Evolutionary conservation across 2,329 filamentous ascomycete genomes (phyloP), one percentile per base, ranked within the genome.

Genomic region (Aspergillus sp.): DNA sequence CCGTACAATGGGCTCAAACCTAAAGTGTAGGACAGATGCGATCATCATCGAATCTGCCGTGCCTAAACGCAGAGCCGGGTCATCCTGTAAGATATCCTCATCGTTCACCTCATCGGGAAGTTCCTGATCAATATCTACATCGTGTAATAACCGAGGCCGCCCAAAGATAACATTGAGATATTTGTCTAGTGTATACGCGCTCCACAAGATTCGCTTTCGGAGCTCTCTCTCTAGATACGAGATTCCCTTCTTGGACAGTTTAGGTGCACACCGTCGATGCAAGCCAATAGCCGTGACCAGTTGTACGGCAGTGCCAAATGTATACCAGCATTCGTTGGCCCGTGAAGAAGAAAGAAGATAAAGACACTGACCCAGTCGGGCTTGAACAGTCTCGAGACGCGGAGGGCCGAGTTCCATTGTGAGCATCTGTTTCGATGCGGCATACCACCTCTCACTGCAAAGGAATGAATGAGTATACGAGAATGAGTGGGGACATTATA

Each of bases 161-260:
- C 86, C 86, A 31, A 87, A 81, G 17, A 87, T 82, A n/a, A 86
- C 83, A 23, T 84, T 83, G 1, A 88, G 73, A 56, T 87, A 87
- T 51, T 83, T 85, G 65, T 89, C 85, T 1, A 88, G 71, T 0
- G 81, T 83, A 64, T 88, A 88, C 0, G 83, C 81, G 3, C 81
- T 81, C 86, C 86, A 88, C 52, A 89, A 88, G 0, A 84, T 79
- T 7, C 85, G 76, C 56, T 82, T 82, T 1, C 82, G 77, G 43
- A 83, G 82, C 58, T 88, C 83, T 40, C 70, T 61, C n/a, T 76
- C 71, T 15, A 77, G 58, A 49, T 71, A 71, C 2, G 66, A 66
- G 15, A 62, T 66, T 9, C 68, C 66, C 8, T 68, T 70, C 23
- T 71, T 70, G 11, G 64, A 68, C 9, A 64, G 45, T 44, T 70